A percentile compares a stretch with the other conserved stretches of the same genome.
These are phyloP conservation scores for Podospora didyma DNA, from an alignment of 495 filamentous ascomycete species.

Conservation along the genomic window DNA sequence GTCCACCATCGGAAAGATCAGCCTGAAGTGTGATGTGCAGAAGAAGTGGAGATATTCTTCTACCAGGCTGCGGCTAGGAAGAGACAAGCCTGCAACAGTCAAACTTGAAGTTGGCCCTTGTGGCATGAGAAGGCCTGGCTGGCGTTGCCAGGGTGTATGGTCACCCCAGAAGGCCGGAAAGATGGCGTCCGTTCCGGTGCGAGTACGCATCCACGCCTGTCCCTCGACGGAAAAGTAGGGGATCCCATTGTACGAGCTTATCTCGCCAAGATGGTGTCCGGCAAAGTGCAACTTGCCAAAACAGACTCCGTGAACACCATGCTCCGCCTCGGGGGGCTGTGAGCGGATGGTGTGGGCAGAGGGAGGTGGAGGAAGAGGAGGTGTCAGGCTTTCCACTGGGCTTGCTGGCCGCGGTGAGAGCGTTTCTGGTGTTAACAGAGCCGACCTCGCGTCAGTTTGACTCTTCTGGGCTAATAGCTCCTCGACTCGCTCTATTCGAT, in stretches of 20 bases:
- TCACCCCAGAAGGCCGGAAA: constrained; percentile 34
- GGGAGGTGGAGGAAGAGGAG: neutral
- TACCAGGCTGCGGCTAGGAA: constrained; percentile 11
- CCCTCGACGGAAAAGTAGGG: constrained; percentile 45
- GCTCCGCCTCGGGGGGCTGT: neutral
- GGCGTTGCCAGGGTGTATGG: constrained; percentile 18
- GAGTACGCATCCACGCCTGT: constrained; percentile 42
- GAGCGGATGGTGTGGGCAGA: neutral
- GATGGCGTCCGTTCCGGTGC: constrained; percentile 40
- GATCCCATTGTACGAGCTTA: constrained; percentile 44
- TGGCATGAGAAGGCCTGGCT: neutral
- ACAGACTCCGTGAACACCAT: neutral
- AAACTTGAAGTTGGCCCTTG: neutral
- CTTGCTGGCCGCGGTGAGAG: too few relatives aligned
- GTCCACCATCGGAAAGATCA: constrained; percentile 44
- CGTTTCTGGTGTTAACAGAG: too few relatives aligned
- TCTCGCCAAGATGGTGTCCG: constrained; percentile 42
- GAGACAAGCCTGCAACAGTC: neutral
- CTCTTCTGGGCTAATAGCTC: too few relatives aligned
- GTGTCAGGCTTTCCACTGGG: neutral
- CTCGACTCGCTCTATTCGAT: too few relatives aligned
- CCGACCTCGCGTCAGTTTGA: too few relatives aligned
- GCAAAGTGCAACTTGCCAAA: constrained; percentile 45
- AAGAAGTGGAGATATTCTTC: constrained; percentile 19
- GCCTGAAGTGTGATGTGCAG: constrained; percentile 26